Percentiles rank a stretch among this genome's conserved stretches.
Conservation (phyloP, 2,329 filamentous ascomycete genomes). For the Fusarium abutilonis region DNA sequence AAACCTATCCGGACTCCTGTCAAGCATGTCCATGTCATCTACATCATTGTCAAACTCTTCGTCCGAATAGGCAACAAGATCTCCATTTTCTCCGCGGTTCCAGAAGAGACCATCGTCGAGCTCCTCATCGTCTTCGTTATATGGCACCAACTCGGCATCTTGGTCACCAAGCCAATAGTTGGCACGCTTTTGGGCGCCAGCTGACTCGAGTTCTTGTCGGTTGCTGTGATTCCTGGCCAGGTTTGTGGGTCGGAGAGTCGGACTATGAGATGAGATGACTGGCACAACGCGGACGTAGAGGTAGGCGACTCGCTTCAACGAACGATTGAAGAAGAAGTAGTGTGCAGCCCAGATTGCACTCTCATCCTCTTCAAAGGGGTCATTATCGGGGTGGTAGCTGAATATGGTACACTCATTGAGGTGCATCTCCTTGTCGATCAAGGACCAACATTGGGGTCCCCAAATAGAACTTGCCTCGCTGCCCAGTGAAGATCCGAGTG, state of each 20-base stretch:
- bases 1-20: slow-evolving; percentile 60
- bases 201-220: slow-evolving; percentile 48
- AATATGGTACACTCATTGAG: slow-evolving; percentile 90
- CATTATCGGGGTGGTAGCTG: slow-evolving; percentile 87
- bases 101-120: slow-evolving; percentile 63
- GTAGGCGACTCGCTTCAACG: slow-evolving; percentile 91
- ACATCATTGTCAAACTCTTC: slow-evolving; percentile 62
- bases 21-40: slow-evolving; percentile 53
- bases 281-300: slow-evolving; percentile 91
- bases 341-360: slow-evolving; percentile 94
- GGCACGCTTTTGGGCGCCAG: slow-evolving; percentile 72
- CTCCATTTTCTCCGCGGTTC: slow-evolving; percentile 68
- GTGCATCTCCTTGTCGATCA: slow-evolving; percentile 94
- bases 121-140: slow-evolving; percentile 59
- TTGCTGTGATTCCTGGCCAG: slow-evolving; percentile 44
- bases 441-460: slow-evolving; percentile 90
- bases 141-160: slow-evolving; percentile 59
- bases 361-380: slow-evolving; percentile 91
- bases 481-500: slow-evolving; percentile 54
- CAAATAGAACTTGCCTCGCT: slow-evolving; percentile 71
- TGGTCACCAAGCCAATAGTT: slow-evolving; percentile 86
- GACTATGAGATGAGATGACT: slow-evolving; percentile 73
- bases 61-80: slow-evolving; percentile 63
- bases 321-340: slow-evolving; percentile 98
- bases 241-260: slow-evolving; percentile 53